A percentile compares a stretch with the other conserved stretches of the same genome.
Conservation (phyloP, 2,329 filamentous ascomycete species). For the Fusarium equiseti region DNA sequence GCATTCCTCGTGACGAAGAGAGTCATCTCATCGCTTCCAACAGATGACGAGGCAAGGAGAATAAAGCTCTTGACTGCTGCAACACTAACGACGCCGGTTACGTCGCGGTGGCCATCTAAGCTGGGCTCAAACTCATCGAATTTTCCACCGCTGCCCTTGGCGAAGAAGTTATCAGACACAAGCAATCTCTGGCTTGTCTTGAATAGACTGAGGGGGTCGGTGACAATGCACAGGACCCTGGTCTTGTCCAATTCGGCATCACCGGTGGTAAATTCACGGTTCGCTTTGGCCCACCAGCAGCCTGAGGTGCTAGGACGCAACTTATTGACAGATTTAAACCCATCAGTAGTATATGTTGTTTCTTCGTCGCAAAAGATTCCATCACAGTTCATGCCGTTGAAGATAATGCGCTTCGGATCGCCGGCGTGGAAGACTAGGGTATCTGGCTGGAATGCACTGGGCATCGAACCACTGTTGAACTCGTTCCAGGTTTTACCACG, state of each 20-base stretch:
- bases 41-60: constrained; percentile 83
- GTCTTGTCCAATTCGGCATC: constrained; percentile 73
- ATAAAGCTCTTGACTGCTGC: constrained; percentile 89
- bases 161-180: constrained; percentile 87
- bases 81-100: constrained; percentile 84
- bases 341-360: constrained; percentile 83
- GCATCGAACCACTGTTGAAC: constrained; percentile 74
- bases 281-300: constrained; percentile 89
- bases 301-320: constrained; percentile 77
- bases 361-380: constrained; percentile 73
- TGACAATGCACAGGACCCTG: constrained; percentile 83
- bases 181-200: constrained; percentile 82
- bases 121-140: constrained; percentile 79
- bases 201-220: constrained; percentile 76
- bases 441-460: constrained; percentile 64
- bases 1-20: constrained; percentile 90
- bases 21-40: constrained; percentile 88
- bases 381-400: constrained; percentile 79
- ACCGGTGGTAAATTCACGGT: constrained; percentile 78
- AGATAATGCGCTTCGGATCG: constrained; percentile 87
- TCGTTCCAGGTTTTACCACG: constrained; percentile 83
- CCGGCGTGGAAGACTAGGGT: constrained; percentile 82
- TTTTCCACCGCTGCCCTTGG: constrained; percentile 56
- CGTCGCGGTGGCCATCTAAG: constrained; percentile 78
- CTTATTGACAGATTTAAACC: constrained; percentile 77